Evolutionary conservation across 2,329 filamentous ascomycete genomes (phyloP).

Genomic region (Claviceps arundinis): DNA sequence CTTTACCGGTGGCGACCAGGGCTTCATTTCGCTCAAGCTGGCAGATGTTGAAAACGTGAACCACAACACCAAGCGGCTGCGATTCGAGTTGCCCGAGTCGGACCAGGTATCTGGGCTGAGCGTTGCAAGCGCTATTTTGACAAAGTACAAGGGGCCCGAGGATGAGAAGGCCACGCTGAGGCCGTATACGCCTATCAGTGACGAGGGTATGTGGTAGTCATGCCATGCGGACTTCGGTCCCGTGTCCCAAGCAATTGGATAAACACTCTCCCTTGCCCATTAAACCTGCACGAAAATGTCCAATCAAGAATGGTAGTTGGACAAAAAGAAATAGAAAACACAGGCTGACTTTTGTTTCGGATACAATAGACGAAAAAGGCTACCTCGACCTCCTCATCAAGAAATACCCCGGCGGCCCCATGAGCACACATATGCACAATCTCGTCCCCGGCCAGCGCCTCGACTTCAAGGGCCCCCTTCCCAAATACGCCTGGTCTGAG

Average conservation of each 20-base stretch:
- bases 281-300: too few species aligned
- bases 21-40: slow-evolving; percentile 71
- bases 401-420: slow-evolving; percentile 77
- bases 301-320: too few species aligned
- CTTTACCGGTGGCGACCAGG: slow-evolving; percentile 77
- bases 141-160: slow-evolving; percentile 77
- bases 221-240: too few species aligned
- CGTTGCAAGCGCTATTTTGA: slow-evolving; percentile 76
- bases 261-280: neutral
- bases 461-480: slow-evolving; percentile 87
- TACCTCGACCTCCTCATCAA: slow-evolving; percentile 85
- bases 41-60: slow-evolving; percentile 68
- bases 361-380: slow-evolving; percentile 58
- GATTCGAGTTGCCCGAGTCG: slow-evolving; percentile 73
- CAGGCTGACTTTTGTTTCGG: neutral
- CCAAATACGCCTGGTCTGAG: slow-evolving; percentile 77
- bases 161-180: slow-evolving; percentile 77
- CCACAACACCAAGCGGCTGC: slow-evolving; percentile 89
- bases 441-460: slow-evolving; percentile 72
- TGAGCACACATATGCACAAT: slow-evolving; percentile 80
- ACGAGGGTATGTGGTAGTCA: slow-evolving; percentile 48
- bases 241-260: neutral
- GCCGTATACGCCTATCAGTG: slow-evolving; percentile 85
- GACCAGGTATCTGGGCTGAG: slow-evolving; percentile 74
- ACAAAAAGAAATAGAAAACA: neutral